Evolutionary conservation across 2,329 filamentous ascomycete species (phyloP).

Genomic region (Stagonosporopsis rhizophila): DNA sequence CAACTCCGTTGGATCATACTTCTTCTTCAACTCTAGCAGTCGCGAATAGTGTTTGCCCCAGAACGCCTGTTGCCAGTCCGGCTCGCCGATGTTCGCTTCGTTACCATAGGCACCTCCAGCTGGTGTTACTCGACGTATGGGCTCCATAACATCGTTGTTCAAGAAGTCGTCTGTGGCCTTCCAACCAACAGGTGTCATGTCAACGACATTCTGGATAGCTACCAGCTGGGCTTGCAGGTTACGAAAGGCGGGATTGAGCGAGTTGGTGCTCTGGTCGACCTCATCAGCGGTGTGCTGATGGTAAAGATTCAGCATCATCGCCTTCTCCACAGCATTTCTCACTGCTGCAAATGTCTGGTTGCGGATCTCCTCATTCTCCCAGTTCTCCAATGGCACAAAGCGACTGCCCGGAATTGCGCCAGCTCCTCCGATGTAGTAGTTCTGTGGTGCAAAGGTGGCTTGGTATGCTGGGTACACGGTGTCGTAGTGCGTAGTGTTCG

Average conservation of each 20-base stretch:
- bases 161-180: conserved; percentile 26
- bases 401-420: conserved; percentile 44
- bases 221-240: conserved; percentile 35
- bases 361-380: conserved; percentile 36
- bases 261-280: conserved; percentile 29
- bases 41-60: conserved; percentile 47
- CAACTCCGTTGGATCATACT: conserved; percentile 39
- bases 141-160: conserved; percentile 32
- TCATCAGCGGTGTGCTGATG: conserved; percentile 36
- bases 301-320: conserved; percentile 31
- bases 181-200: conserved; percentile 35
- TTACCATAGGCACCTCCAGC: conserved; percentile 48
- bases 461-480: conserved; percentile 43
- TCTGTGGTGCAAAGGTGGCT: conserved; percentile 32
- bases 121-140: conserved; percentile 33
- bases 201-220: conserved; percentile 26
- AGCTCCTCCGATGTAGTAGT: conserved; percentile 39
- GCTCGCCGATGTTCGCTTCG: conserved; percentile 51
- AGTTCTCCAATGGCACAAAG: conserved; percentile 45
- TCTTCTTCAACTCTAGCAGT: conserved; percentile 38
- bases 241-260: conserved; percentile 43
- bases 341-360: conserved; percentile 37
- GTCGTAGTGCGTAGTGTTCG: conserved; percentile 33
- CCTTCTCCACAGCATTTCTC: conserved; percentile 31
- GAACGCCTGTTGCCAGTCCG: conserved; percentile 50